These are phyloP conservation scores for Cornus florida DNA, from an alignment of 148 eudicot genomes.

Conservation along the genomic window DNA sequence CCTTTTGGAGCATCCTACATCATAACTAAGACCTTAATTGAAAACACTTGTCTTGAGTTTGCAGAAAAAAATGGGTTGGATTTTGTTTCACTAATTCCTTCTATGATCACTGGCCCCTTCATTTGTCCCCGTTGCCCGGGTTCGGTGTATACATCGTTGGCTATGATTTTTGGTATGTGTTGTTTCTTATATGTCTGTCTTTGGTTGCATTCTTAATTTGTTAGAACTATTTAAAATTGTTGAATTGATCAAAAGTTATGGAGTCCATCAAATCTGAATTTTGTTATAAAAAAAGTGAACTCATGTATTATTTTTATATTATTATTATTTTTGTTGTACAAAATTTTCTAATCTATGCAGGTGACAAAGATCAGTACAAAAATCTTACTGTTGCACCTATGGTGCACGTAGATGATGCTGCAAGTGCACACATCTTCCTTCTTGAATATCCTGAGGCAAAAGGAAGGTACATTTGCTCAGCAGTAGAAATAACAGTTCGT, in stretches of 20 bases:
- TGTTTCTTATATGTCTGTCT: neutral
- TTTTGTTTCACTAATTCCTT: conserved; percentile 22
- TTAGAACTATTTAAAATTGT: too few relatives aligned
- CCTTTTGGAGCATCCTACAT: conserved; percentile 2
- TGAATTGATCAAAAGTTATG: too few relatives aligned
- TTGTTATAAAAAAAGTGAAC: too few relatives aligned
- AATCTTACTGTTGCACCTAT: neutral
- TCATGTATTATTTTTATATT: too few relatives aligned
- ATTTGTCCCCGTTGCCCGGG: conserved; percentile 20
- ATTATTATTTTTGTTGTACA: neutral
- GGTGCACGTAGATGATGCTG: conserved; percentile 35
- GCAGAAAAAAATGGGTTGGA: conserved; percentile 27
- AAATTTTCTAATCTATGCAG: neutral
- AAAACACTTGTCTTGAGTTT: conserved; percentile 20
- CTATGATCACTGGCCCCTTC: conserved; percentile 27
- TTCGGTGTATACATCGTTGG: conserved; percentile 9
- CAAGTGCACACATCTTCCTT: conserved; percentile 33
- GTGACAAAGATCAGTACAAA: conserved; percentile 6
- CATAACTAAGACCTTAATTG: conserved; percentile 19
- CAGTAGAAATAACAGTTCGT: neutral
- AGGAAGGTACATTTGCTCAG: conserved; percentile 32
- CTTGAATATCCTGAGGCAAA: conserved; percentile 26
- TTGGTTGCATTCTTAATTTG: too few relatives aligned
- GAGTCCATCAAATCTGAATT: too few relatives aligned
- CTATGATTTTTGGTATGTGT: conserved; percentile 23